Evolutionary conservation across 371 early-diverging fungal genomes (phyloP).

Genomic region (Mucor circinelloides): DNA sequence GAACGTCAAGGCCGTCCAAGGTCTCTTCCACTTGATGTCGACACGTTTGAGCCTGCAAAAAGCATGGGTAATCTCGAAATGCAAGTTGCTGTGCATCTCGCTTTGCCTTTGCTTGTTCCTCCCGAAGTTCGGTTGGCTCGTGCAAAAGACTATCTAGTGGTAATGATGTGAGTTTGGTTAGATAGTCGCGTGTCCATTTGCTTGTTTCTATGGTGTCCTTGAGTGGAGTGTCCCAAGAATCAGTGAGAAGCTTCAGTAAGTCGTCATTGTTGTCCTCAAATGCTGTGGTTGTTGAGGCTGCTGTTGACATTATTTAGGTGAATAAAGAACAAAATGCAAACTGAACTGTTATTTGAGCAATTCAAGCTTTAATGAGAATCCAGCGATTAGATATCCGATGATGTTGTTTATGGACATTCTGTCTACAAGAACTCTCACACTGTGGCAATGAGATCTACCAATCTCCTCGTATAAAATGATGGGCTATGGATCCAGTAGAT

Average conservation of each 20-base stretch:
- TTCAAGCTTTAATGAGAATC: background rate
- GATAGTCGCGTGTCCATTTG: constrained; percentile 63
- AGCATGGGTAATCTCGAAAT: constrained; percentile 70
- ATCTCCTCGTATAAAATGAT: too few species aligned
- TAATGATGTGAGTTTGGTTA: constrained; percentile 62
- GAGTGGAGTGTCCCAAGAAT: constrained; percentile 21
- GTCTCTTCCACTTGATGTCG: constrained; percentile 57
- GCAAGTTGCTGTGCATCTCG: constrained; percentile 72
- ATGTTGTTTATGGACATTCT: background rate
- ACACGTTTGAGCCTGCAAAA: constrained; percentile 68
- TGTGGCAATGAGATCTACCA: too few species aligned
- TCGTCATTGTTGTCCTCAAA: constrained; percentile 35
- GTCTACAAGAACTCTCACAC: too few species aligned
- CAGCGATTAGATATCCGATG: background rate
- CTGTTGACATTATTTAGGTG: background rate
- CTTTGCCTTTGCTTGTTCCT: constrained; percentile 60
- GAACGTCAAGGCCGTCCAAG: constrained; percentile 53
- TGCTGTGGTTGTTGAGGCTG: background rate
- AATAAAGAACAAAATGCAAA: background rate
- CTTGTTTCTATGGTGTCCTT: constrained; percentile 20
- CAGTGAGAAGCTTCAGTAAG: constrained; percentile 25
- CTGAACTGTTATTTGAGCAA: background rate
- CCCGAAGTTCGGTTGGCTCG: constrained; percentile 53
- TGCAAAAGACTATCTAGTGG: constrained; percentile 60
- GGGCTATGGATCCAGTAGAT: too few species aligned